Base-by-base conservation (phyloP, 2,329 filamentous ascomycete genomes). In the Trichoderma harzianum region DNA sequence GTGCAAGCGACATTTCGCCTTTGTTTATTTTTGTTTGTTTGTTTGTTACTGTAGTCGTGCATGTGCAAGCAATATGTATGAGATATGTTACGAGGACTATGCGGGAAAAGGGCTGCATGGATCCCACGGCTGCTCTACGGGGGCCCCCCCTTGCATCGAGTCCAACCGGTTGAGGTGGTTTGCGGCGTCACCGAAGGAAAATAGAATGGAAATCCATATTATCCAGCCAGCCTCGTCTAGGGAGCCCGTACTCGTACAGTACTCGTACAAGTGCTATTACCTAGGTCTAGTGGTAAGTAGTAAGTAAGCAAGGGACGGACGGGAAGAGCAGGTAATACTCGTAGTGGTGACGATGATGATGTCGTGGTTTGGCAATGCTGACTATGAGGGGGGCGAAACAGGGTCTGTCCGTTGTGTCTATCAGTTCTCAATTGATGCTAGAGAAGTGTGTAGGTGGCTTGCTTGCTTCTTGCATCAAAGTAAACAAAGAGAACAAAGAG, bases 171-270 rank as follows among this genome's bases (percentile, higher is more conserved):
- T 30, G 66, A 51, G 55, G 57, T 30, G 66, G 66, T 69, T 69
- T 69, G 66, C 66, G 66, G 66, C 66, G 66, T 69, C 66, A 69
- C 66, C 66, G 66, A 69, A 34, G 57, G 21, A 24, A 43, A 43
- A 43, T 43, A 36, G 5, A 24, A 34, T 21, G 18, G 21, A 30
- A 32, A 14, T 12, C 14, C 16, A 47, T 53, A 53, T 21, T 24
- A 43, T 67, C 21, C 24, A 67, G 64, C 36, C 36, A 39, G 39
- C 64, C 51, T 67, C 32, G 32, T 67, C 32, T 28, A 58, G 24
- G 64, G 64, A 36, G n/a, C 30, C 39, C 39, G 39, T 43, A 43
- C 39, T 43, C 39, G 39, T 43, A 43, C 39, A 43, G 39, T 39
- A 36, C 34, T 36, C 34, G 34, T 36, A 43, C 39, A 43, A 43